These are phyloP conservation scores for Xylaria castorea DNA, from an alignment of 495 filamentous ascomycete species.

Conservation along the genomic window DNA sequence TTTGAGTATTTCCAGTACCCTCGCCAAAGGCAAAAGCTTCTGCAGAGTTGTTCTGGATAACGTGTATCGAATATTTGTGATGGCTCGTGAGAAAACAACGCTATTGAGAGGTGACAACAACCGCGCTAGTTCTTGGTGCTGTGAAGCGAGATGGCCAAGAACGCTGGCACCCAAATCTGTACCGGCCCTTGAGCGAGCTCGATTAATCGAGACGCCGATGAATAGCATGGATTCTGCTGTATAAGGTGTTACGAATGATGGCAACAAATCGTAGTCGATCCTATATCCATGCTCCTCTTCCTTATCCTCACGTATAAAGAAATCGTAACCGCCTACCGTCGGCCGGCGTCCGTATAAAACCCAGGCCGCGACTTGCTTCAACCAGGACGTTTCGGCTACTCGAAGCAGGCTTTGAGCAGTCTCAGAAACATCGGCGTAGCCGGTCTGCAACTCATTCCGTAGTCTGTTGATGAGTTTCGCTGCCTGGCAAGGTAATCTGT, in stretches of 20 bases:
- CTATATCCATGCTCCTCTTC: constrained; percentile 61
- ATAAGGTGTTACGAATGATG: constrained; percentile 75
- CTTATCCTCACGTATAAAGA: constrained; percentile 68
- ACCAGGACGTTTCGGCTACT: constrained; percentile 87
- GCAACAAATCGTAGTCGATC: constrained; percentile 64
- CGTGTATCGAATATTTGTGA: constrained; percentile 78
- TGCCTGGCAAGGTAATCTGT: constrained; percentile 49
- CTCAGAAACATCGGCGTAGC: constrained; percentile 83
- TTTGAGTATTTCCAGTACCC: constrained; percentile 76
- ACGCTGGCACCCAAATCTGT: constrained; percentile 63
- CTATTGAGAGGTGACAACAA: constrained; percentile 76
- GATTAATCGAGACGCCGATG: constrained; percentile 86
- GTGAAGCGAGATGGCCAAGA: constrained; percentile 67
- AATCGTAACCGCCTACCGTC: constrained; percentile 73
- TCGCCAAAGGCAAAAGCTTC: constrained; percentile 75
- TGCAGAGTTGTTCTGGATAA: constrained; percentile 82
- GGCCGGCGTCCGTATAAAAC: constrained; percentile 86
- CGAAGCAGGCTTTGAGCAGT: constrained; percentile 71
- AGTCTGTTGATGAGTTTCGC: constrained; percentile 78
- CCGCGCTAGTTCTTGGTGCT: constrained; percentile 74
- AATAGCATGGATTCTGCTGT: constrained; percentile 87
- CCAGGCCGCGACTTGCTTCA: constrained; percentile 89
- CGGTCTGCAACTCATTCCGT: constrained; percentile 78
- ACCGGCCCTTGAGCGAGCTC: constrained; percentile 65
- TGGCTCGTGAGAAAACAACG: constrained; percentile 69